A percentile compares a stretch with the other conserved stretches of the same genome.
Conservation (phyloP, 2,329 filamentous ascomycete genomes). For the Penicillium sp. region DNA sequence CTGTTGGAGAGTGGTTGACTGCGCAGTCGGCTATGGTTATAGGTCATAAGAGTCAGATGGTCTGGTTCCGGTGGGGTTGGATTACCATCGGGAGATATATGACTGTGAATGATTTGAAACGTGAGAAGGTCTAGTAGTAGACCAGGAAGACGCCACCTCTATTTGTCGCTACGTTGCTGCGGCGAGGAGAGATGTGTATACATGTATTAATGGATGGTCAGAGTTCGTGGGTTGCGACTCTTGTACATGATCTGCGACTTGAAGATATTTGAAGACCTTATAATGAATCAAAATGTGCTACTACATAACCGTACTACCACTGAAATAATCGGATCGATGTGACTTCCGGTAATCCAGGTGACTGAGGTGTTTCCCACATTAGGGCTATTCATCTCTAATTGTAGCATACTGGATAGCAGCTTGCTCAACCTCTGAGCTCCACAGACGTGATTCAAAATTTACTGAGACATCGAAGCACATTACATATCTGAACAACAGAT, state of each 20-base stretch:
- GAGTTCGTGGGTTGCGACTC: background rate
- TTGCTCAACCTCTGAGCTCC: too few relatives aligned
- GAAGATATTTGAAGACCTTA: background rate
- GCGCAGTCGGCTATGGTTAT: conserved; percentile 86
- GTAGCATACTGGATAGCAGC: too few relatives aligned
- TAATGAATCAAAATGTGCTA: conserved; percentile 2
- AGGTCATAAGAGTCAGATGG: conserved; percentile 94
- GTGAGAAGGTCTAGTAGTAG: conserved; percentile 52
- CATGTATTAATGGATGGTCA: background rate
- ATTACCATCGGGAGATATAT: conserved; percentile 91
- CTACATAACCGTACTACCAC: background rate
- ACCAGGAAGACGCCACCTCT: background rate
- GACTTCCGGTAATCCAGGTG: background rate
- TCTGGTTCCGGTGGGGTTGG: conserved; percentile 97
- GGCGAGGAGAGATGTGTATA: background rate
- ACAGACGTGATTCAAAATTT: too few relatives aligned
- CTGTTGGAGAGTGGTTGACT: conserved; percentile 63
- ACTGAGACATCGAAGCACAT: too few relatives aligned
- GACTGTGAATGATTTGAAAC: conserved; percentile 84
- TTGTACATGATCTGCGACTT: background rate
- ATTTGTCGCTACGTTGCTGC: background rate
- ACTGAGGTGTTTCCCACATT: background rate
- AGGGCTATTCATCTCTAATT: too few relatives aligned
- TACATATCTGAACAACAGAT: background rate
- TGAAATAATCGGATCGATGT: conserved; percentile 6